Evolutionary conservation across 1,139 yeast species (phyloP).

Genomic region (Saccharomyces hybrid): DNA sequence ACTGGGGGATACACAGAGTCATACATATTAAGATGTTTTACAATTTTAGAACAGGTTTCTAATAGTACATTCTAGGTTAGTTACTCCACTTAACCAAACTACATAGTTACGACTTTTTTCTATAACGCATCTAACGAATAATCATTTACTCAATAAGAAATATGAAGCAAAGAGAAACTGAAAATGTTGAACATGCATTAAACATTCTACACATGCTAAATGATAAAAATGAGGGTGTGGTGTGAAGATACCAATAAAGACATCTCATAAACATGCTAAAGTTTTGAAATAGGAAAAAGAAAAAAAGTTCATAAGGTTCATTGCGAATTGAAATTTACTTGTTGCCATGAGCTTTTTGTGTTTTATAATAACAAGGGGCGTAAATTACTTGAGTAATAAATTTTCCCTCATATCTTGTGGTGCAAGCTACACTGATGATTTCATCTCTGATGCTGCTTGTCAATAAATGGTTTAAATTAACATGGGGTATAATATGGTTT

Average conservation of each 20-base stretch:
- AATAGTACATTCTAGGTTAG: too few relatives aligned
- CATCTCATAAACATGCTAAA: neutral
- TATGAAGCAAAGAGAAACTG: too few relatives aligned
- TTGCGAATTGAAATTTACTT: neutral
- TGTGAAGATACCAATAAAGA: too few relatives aligned
- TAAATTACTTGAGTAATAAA: conserved; percentile 71
- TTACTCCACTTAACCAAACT: too few relatives aligned
- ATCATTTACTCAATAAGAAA: too few relatives aligned
- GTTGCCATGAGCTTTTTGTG: neutral
- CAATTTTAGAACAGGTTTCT: too few relatives aligned
- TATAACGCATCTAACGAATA: too few relatives aligned
- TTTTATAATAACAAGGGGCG: conserved; percentile 43
- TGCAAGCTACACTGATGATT: conserved; percentile 64
- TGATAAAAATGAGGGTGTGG: neutral
- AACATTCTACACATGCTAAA: too few relatives aligned
- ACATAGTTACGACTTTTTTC: too few relatives aligned
- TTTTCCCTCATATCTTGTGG: conserved; percentile 66
- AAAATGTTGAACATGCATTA: too few relatives aligned
- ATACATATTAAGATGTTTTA: too few relatives aligned
- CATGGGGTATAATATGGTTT: conserved; percentile 44
- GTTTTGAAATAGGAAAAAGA: neutral
- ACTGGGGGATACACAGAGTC: too few relatives aligned
- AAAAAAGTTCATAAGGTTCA: neutral
- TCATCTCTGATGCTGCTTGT: conserved; percentile 64
- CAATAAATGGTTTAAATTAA: conserved; percentile 62